A percentile compares a stretch with the other conserved stretches of the same genome.
Conservation (phyloP, 129 eudicot species). For the Lactuca sativa region DNA sequence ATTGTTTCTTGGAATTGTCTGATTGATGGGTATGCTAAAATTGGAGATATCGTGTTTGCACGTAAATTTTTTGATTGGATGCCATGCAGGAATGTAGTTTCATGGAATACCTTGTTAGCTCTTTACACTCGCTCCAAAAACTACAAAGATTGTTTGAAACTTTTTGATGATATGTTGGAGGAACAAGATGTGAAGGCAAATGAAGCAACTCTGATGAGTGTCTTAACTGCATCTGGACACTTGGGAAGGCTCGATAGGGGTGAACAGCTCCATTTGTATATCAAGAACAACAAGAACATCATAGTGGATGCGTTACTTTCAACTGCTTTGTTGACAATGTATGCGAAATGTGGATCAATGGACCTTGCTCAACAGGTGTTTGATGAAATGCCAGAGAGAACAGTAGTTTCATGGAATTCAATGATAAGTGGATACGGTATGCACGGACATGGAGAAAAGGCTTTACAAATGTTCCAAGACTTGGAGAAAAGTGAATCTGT, state of each 20-base stretch:
- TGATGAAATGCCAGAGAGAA: slow-evolving; percentile 54
- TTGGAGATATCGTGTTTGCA: slow-evolving; percentile 39
- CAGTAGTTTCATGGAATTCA: slow-evolving; percentile 71
- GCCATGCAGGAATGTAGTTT: slow-evolving; percentile 41
- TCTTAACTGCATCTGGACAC: slow-evolving; percentile 64
- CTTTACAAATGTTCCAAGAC: slow-evolving; percentile 54
- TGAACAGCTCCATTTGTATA: slow-evolving; percentile 49
- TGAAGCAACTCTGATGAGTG: slow-evolving; percentile 61
- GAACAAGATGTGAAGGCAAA: slow-evolving; percentile 40
- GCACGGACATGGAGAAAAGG: slow-evolving; percentile 62
- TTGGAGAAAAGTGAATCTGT: slow-evolving; percentile 48
- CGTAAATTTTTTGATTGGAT: slow-evolving; percentile 46
- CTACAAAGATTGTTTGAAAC: slow-evolving; percentile 37
- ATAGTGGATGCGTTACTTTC: slow-evolving; percentile 50
- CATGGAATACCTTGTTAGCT: slow-evolving; percentile 61
- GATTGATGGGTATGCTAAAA: slow-evolving; percentile 55
- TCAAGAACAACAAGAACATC: slow-evolving; percentile 38
- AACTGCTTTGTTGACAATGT: slow-evolving; percentile 71
- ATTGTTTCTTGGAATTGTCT: slow-evolving; percentile 67
- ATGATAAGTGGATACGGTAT: slow-evolving; percentile 75
- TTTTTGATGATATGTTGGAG: slow-evolving; percentile 58
- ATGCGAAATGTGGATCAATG: slow-evolving; percentile 72
- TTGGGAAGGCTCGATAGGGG: slow-evolving; percentile 54
- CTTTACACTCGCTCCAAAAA: slow-evolving; percentile 48
- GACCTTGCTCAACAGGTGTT: slow-evolving; percentile 55